phyloP scores from a whole-genome alignment of 164 flowering plant genomes.

The Piper betle region DNA sequence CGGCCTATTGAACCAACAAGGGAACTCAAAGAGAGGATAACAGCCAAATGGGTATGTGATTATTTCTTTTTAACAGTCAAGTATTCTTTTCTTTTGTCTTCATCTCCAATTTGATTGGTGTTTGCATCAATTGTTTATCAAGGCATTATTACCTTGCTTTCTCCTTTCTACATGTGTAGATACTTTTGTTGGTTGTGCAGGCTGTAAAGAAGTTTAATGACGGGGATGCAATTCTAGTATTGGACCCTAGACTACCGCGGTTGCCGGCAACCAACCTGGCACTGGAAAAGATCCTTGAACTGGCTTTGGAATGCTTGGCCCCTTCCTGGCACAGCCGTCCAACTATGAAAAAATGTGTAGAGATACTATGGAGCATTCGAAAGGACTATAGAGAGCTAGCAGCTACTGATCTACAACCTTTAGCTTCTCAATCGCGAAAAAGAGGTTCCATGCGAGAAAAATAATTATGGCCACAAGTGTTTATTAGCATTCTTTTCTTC shows the following conservation, averaged over 20 bases:
- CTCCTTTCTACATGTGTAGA: no score
- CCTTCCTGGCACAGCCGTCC: conserved; percentile 60
- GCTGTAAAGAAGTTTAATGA: conserved; percentile 66
- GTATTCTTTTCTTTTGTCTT: no score
- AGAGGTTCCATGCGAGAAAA: conserved; percentile 19
- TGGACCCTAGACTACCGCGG: conserved; percentile 63
- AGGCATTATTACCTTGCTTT: not conserved
- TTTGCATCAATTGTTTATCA: not conserved
- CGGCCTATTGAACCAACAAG: conserved; percentile 82
- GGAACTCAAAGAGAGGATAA: conserved; percentile 54
- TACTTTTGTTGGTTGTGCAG: conserved; percentile 24
- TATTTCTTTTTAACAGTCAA: not conserved
- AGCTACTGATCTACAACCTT: conserved; percentile 25
- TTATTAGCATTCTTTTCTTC: not conserved
- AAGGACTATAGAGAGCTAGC: conserved; percentile 57
- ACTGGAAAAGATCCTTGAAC: conserved; percentile 61
- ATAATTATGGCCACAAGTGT: no score
- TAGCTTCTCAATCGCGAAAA: conserved; percentile 25
- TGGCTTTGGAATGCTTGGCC: conserved; percentile 72
- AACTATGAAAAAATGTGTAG: conserved; percentile 73
- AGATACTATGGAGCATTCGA: conserved; percentile 81
- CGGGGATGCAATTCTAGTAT: conserved; percentile 40
- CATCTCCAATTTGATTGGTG: no score
- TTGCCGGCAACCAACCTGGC: conserved; percentile 29
- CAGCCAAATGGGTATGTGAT: conserved; percentile 68